Conservation (phyloP, 1,284 basidiomycete species). For the Farysia itapuensis region DNA sequence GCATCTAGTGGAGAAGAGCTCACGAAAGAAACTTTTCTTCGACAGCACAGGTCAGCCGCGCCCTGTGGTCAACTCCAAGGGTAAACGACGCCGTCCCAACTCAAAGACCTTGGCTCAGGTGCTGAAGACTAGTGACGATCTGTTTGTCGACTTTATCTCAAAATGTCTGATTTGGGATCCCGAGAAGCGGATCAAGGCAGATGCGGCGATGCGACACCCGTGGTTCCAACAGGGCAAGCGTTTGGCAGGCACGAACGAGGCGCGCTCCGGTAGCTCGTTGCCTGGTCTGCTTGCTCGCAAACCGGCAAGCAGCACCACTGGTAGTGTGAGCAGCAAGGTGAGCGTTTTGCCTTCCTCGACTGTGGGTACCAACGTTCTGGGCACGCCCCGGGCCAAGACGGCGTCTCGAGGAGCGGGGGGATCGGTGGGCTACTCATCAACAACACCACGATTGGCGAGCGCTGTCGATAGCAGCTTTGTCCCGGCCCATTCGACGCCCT, state of each 20-base stretch:
- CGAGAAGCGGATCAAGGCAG: constrained; percentile 90
- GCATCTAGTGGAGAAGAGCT: constrained; percentile 89
- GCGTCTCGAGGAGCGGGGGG: no score
- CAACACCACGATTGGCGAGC: constrained; percentile 16
- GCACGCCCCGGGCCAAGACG: no score
- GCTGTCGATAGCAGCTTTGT: neutral
- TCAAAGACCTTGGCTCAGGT: constrained; percentile 86
- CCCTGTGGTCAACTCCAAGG: constrained; percentile 94
- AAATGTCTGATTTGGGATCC: constrained; percentile 99
- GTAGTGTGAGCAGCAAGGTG: no score
- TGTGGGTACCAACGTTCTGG: no score
- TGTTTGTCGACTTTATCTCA: constrained; percentile 72
- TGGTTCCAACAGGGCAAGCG: constrained; percentile 42
- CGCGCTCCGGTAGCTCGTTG: no score
- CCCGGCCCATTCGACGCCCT: constrained; percentile 2
- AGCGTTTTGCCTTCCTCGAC: no score
- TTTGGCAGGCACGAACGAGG: no score
- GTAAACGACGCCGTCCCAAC: constrained; percentile 83
- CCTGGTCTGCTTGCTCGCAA: no score
- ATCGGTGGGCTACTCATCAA: no score
- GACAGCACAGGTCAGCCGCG: constrained; percentile 89
- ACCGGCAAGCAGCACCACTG: no score
- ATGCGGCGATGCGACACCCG: constrained; percentile 68
- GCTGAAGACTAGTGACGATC: constrained; percentile 81
- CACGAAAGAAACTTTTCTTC: constrained; percentile 92